Evolutionary conservation across 176 grass and related monocot species (phyloP), one percentile per base, ranked within the genome.

Genomic region (Triticum timopheevii): DNA sequence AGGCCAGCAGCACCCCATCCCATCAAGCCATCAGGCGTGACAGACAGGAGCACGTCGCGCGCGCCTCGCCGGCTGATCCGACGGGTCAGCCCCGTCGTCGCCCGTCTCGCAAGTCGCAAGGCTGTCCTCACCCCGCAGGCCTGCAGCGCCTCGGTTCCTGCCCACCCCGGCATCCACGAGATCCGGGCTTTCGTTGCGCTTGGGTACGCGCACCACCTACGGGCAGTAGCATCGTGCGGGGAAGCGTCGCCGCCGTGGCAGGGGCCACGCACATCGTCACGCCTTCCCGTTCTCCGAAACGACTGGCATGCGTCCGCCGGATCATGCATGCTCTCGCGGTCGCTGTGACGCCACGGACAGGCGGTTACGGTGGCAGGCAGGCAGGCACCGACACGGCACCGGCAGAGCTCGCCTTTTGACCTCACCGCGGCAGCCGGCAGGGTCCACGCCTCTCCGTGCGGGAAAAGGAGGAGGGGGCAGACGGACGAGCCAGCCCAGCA

Each of bases 361-460:
- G 12, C 44, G 44, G 44, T 50, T 50, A 50, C 47, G 47, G 13
- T 15, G 16, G 50, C 50, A 4, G 45, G n/a, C 3, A 23, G 45
- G 7, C 2, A 20, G 20, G 7, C 22, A 65, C 62, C 12, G 63
- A 28, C 25, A 65, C 12, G 28, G 28, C 65, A 0, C 28, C 64
- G 69, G 23, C 40, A 80, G 34, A 6, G 35, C 2, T 45, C 75
- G 6, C 44, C 44, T 76, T 79, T 84, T 80, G 76, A 84, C 61
- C 4, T 69, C 45, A 15, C 13, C 69, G 49, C 13, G 59, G 22
- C 77, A 25, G 19, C 54, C 25, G 54, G 76, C 20, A 56, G 54
- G 40, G 52, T 56, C 72, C 23, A 28, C 19, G 59, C 22, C 7
- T 12, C 23, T 13, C 76, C 50, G 78, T 71, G 8, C 17, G 79